Evolutionary conservation across 2,329 filamentous ascomycete genomes (phyloP), one percentile per base, ranked within the genome.

Genomic region (Cercospora sp.): DNA sequence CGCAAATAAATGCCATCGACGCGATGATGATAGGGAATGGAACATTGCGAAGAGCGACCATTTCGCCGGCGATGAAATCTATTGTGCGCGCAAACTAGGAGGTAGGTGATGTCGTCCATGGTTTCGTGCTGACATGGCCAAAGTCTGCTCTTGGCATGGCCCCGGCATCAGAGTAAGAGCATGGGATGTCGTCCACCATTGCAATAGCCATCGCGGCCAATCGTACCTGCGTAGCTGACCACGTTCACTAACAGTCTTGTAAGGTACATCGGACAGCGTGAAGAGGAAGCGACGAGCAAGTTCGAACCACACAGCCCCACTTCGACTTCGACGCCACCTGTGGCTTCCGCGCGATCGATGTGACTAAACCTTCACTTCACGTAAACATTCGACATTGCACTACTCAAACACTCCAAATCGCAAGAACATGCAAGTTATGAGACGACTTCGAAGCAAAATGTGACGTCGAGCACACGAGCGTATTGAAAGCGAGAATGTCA

Each of bases 1-100:
- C 63, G 28, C 60, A 60, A 12, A 51, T 23, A 51, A 64, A 65
- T n/a, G 53, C 57, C 66, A 69, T 70, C 57, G 23, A 53, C 10
- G 53, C 62, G 20, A 70, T 26, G 16, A 64, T 18, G 8, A 67
- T 42, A 33, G 9, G 18, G 12, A 67, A 48, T 30, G 20, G 16
- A 4, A 59, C 60, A 28, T 65, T 18, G 2, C 42, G 28, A 36
- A 18, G 51, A 13, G 45, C 18, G 23, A 40, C 63, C 63, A 59
- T 58, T 31, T 30, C 18, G 20, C 8, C 8, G 55, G 55, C 28
- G 55, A 8, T 20, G 5, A 5, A 36, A 10, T 59, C 8, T 13
- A 20, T 9, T 23, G 55, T 23, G n/a, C 6, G 30, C 55, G 55
- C 3, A 20, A 12, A 33, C 2, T 12, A 31, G 13, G 12, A 16